Evolutionary conservation across 2,329 filamentous ascomycete genomes (phyloP), one percentile per base, ranked within the genome.

Genomic region (Cryoendolithus antarcticus): DNA sequence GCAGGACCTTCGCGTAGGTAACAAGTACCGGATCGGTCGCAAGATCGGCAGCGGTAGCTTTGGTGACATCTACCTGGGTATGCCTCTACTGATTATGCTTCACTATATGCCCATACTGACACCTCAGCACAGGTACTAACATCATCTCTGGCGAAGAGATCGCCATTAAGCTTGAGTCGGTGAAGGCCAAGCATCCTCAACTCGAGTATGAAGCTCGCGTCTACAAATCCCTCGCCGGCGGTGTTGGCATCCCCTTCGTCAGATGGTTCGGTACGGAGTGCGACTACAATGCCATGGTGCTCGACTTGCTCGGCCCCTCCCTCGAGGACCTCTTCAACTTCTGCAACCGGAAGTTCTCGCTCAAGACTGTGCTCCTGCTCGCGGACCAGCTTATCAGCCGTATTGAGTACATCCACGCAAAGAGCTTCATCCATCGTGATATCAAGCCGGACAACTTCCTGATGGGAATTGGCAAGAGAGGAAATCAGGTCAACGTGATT

Each of bases 371-470:
- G 21, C 75, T 98, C 32, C 77, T 98, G 19, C 77, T 98, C 37
- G 91, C 91, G 60, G 91, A 98, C 57, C 91, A 98, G 70, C 80
- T 95, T 64, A 96, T 98, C 63, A 96, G 89, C 50, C 88, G 91
- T 56, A 95, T 98, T 65, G 91, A 98, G 69, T 96, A 96, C 70
- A 98, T 98, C 56, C 91, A 98, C 65, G 91, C 91, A 71, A 96
- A 96, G 69, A 95, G 86, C 6, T 96, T 98, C 66, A 96, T 96
- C 62, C 91, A 98, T 70, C 88, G 91, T 66, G 91, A 98, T 65
- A 98, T 98, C 72, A 98, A 98, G 75, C 91, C 91, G 28, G 91
- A 98, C 73, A 96, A 98, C 76, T 98, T 96, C 70, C 73, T 96
- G 36, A 95, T 96, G 89, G 89, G 89, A 47, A 96, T 96, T 56